phyloP scores from a whole-genome alignment of 2,329 filamentous ascomycete genomes.

The Falciphora oryzae region DNA sequence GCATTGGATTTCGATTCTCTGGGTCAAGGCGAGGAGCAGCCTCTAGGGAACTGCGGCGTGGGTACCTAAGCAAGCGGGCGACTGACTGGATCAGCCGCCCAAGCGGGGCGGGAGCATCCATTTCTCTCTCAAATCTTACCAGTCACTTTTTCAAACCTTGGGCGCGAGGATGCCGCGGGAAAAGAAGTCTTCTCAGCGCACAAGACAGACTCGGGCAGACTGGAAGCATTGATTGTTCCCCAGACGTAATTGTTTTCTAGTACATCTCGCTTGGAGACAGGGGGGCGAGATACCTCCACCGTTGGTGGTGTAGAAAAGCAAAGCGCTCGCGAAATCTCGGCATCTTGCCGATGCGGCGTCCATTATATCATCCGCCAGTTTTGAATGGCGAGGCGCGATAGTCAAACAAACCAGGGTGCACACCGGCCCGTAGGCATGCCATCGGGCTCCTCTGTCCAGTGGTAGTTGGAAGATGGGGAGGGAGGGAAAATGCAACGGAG shows the following conservation, averaged over 20 bases:
- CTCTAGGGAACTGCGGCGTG: too few relatives aligned
- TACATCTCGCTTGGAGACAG: not conserved
- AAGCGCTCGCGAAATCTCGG: not conserved
- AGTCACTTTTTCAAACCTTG: not conserved
- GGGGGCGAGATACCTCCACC: too few relatives aligned
- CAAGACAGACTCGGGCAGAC: not conserved
- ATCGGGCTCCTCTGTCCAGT: too few relatives aligned
- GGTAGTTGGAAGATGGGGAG: too few relatives aligned
- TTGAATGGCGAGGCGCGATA: not conserved
- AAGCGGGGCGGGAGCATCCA: not conserved
- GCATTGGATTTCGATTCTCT: not conserved
- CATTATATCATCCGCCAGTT: not conserved
- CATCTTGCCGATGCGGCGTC: not conserved
- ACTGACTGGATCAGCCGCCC: not conserved
- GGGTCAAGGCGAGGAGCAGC: not conserved
- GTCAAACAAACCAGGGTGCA: not conserved
- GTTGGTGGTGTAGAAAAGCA: too few relatives aligned
- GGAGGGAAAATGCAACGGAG: not conserved
- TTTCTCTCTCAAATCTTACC: not conserved
- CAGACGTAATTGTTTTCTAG: too few relatives aligned
- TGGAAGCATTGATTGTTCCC: not conserved
- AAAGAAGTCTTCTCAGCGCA: not conserved
- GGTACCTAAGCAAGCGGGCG: not conserved
- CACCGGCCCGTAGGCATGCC: not conserved
- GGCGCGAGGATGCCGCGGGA: not conserved